Evolutionary conservation across 2,329 filamentous ascomycete genomes (phyloP), one percentile per base, ranked within the genome.

Genomic region (Magnaporthiopsis incrustans): DNA sequence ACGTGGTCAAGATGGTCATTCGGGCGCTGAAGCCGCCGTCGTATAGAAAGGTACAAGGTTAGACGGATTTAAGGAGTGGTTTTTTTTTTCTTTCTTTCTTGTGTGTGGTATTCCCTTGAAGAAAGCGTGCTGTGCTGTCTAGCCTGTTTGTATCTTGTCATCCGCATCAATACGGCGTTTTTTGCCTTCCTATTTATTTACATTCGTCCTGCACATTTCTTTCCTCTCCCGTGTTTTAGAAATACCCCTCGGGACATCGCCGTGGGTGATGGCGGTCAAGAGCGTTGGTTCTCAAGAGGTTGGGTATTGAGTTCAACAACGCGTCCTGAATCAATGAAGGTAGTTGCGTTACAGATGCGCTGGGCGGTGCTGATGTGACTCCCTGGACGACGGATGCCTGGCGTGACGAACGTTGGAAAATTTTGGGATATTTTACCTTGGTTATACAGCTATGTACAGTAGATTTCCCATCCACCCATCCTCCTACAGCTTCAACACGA

Each of bases 11-110:
- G 79, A 76, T 96, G 66, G 89, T 97, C 68, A 83, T 90, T 71
- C 83, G 92, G 72, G 92, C 87, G 66, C 88, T 96, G 81, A 93
- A 90, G 77, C 95, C 95, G 67, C 93, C 93, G 26, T 96, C 90
- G 72, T 98, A 97, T 78, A 84, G 95, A 71, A 99, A 99, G 80
- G 93, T 99, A 60, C 89, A 89, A 76, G 88, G 83, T 59, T 60
- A 32, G 50, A 33, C 62, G 35, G 30, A 59, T 26, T 56, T 65
- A 50, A 64, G 61, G 44, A 18, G 44, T n/a, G 44, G 44, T 30
- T 53, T 35, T 32, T 63, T 53, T 35, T 32, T 63, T 56, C 1
- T 62, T n/a, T n/a, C n/a, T n/a, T n/a, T n/a, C n/a, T n/a, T n/a
- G n/a, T n/a, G n/a, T n/a, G 35, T 66, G 50, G 59, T 38, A 57